Percentiles rank a stretch among this genome's conserved stretches.
Evolutionary conservation across 306 rosid species (phyloP).

Genomic region (Coriaria nepalensis): DNA sequence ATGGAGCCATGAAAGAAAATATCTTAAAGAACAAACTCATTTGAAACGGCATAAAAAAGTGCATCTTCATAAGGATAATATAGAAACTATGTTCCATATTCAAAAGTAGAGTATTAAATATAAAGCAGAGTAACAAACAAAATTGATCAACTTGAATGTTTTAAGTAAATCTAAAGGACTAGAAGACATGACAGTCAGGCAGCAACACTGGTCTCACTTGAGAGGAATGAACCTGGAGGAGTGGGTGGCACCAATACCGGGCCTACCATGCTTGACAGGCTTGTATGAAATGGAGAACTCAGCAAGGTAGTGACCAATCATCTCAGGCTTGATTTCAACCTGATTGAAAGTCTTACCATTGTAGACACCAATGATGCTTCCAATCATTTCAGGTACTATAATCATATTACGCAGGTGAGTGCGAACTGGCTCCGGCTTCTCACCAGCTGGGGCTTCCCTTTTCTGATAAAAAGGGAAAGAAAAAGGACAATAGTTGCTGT

Average conservation of each 20-base stretch:
- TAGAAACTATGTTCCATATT: too few species aligned
- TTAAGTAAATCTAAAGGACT: too few species aligned
- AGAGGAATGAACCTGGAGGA: slow-evolving; percentile 96
- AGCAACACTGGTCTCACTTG: slow-evolving; percentile 33
- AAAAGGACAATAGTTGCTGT: not conserved
- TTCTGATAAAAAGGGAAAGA: slow-evolving; percentile 25
- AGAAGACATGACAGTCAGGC: too few species aligned
- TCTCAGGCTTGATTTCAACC: slow-evolving; percentile 87
- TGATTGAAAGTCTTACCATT: slow-evolving; percentile 91
- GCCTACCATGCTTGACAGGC: slow-evolving; percentile 94
- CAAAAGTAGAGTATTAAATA: too few species aligned
- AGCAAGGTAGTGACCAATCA: slow-evolving; percentile 84
- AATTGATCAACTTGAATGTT: too few species aligned
- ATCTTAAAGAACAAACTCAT: too few species aligned
- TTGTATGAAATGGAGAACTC: slow-evolving; percentile 93
- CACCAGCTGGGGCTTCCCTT: slow-evolving; percentile 87
- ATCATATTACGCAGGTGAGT: slow-evolving; percentile 92
- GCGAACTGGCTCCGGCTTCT: slow-evolving; percentile 87
- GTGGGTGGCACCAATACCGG: slow-evolving; percentile 99
- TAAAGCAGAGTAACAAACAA: too few species aligned
- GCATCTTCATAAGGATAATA: too few species aligned
- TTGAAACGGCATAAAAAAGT: too few species aligned
- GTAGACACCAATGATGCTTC: slow-evolving; percentile 80
- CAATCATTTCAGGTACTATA: slow-evolving; percentile 86
- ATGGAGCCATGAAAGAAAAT: too few species aligned